Evolutionary conservation across 2,329 filamentous ascomycete genomes (phyloP), one percentile per base, ranked within the genome.

Genomic region (Beauveria sp.): DNA sequence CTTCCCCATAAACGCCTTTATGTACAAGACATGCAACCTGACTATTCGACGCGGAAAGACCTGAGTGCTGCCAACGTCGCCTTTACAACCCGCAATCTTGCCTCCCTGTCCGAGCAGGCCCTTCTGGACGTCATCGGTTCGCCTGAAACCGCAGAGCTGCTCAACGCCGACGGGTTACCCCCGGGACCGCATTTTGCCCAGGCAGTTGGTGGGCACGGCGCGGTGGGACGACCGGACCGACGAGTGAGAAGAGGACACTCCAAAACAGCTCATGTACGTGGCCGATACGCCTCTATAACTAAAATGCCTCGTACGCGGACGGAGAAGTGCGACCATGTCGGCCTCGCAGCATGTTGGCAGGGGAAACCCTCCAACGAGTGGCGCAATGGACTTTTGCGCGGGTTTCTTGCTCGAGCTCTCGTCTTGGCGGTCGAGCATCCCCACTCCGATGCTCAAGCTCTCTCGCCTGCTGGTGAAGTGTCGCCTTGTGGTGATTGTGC

Each of bases 21-120:
- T 52, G 60, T 54, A 50, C 60, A 61, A 34, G 38, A 34, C 12
- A 68, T 67, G 66, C 28, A 18, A 38, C 8, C 51, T 31, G 14
- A 55, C 46, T 22, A 50, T 28, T 14, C 46, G 18, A 55, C n/a
- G 40, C 24, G 28, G 9, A 31, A 31, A 24, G 43, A 22, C 43
- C 10, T 46, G 43, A 53, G 28, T 40, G 28, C 28, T n/a, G 26
- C 26, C 28, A 53, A 53, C 8, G 38, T 53, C 38, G 50, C 31
- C 50, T 53, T 53, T 14, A 31, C 24, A 9, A 22, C 22, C n/a
- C 38, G 9, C 2, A 31, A 53, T 12, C 50, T 53, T 6, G 24
- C 50, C 10, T 8, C 28, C 28, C 28, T 28, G 2, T 53, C 50
- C n/a, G 14, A 18, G 28, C 28, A 18, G 42, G 42, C 14, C 14